A percentile compares a stretch with the other conserved stretches of the same genome.
Conservation (phyloP, 208 protist genomes). For the Acanthamoeba triangularis region DNA sequence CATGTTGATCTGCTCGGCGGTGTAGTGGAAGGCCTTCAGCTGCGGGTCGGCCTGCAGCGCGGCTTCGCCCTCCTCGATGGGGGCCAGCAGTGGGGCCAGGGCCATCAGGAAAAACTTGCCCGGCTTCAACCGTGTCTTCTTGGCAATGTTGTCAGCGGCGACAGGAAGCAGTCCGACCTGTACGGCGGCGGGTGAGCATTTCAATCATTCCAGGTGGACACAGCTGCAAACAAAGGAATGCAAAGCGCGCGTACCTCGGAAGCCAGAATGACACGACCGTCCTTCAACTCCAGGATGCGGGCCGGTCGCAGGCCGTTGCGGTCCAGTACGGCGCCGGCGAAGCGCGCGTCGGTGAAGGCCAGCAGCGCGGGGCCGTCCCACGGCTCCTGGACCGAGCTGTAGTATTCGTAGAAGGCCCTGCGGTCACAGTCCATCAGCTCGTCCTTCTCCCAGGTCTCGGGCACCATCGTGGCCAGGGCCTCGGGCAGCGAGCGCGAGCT, state of each 20-base stretch:
- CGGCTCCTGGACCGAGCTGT: conserved; percentile 91
- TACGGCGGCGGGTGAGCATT: neutral
- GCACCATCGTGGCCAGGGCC: conserved; percentile 83
- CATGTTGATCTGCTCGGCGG: conserved; percentile 84
- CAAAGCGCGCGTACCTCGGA: conserved; percentile 83
- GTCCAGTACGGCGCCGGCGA: conserved; percentile 90
- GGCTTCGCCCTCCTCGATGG: neutral
- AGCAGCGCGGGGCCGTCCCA: conserved; percentile 94
- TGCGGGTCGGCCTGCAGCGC: conserved; percentile 11
- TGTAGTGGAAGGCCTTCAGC: conserved; percentile 81
- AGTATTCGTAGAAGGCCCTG: conserved; percentile 90
- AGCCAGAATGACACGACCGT: conserved; percentile 89
- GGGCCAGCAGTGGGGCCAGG: neutral
- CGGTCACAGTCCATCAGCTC: conserved; percentile 77
- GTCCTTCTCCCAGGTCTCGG: conserved; percentile 92
- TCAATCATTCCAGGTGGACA: no score
- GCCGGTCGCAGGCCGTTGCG: conserved; percentile 93
- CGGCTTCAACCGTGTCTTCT: conserved; percentile 90
- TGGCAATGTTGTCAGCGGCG: conserved; percentile 70
- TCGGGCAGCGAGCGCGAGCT: conserved; percentile 10
- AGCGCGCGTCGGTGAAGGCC: conserved; percentile 92
- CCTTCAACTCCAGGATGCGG: conserved; percentile 89
- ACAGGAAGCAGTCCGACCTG: conserved; percentile 54
- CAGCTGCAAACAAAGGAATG: no score
- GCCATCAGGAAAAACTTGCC: conserved; percentile 90